phyloP scores from a whole-genome alignment of 2,329 filamentous ascomycete genomes.

The Xylariaceae sp. region DNA sequence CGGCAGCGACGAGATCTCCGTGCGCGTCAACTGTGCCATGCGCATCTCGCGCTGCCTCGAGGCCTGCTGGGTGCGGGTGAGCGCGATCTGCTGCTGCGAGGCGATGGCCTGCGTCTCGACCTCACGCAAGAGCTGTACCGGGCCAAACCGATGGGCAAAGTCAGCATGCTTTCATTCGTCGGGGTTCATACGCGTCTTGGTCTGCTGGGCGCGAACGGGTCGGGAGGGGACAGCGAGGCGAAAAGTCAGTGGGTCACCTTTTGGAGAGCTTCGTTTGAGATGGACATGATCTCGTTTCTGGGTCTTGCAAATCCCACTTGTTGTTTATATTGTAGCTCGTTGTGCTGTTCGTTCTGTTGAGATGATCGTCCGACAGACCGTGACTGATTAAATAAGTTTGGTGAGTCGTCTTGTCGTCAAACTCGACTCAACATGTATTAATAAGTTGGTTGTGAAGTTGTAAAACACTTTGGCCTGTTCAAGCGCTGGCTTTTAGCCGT shows the following conservation, averaged over 20 bases:
- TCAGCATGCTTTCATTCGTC: too few species aligned
- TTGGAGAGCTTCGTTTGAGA: slow-evolving; percentile 88
- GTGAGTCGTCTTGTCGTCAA: neutral
- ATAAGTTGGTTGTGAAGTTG: neutral
- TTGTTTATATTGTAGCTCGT: too few species aligned
- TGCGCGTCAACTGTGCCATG: slow-evolving; percentile 79
- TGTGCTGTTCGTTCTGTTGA: neutral
- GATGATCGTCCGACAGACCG: too few species aligned
- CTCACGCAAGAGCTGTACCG: slow-evolving; percentile 74
- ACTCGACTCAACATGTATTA: neutral
- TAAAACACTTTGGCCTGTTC: slow-evolving; percentile 1
- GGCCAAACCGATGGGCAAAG: neutral
- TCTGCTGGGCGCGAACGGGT: too few species aligned
- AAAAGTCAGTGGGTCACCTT: slow-evolving; percentile 57
- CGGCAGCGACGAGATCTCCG: slow-evolving; percentile 74
- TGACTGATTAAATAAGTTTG: neutral
- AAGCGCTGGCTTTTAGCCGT: neutral
- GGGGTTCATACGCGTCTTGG: too few species aligned
- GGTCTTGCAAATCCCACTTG: neutral
- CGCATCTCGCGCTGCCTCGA: slow-evolving; percentile 85
- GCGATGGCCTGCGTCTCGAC: slow-evolving; percentile 86
- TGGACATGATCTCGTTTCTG: slow-evolving; percentile 61
- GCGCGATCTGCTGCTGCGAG: slow-evolving; percentile 86
- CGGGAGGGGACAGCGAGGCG: too few species aligned
- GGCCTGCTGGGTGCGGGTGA: slow-evolving; percentile 79